Evolutionary conservation across 2,329 filamentous ascomycete species (phyloP), one percentile per base, ranked within the genome.

Genomic region (Leptographium procerum): DNA sequence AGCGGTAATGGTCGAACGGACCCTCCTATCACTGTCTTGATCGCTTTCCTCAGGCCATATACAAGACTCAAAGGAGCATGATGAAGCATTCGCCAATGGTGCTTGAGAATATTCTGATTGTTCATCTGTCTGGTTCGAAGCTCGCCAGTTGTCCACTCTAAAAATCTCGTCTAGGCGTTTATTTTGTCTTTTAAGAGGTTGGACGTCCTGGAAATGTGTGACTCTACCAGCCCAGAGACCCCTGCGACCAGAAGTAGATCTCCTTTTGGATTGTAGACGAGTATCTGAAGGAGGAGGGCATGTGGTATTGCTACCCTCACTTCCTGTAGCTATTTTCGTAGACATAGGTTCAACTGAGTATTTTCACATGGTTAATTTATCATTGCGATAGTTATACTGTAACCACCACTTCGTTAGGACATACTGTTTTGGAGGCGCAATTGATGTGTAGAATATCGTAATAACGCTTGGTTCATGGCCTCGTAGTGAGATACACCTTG

Each of bases 61-160:
- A 1, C 4, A 14, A 4, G 22, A 26, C 19, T 48, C 11, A 4
- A 26, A 11, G 24, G 11, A 10, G 24, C 47, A 50, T 19, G 47
- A 19, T 29, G 47, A 19, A 14, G 3, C 26, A 29, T 19, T 3
- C 11, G 2, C 26, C 19, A 10, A 26, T 4, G 24, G 19, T 26
- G 19, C 11, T 7, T 48, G 47, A 19, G 26, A 26, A 19, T 2
- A 1, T 8, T 29, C 24, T 19, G 8, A 7, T 13, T 26, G 26
- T 50, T 19, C 11, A 8, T 26, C 33, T 2, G 33, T n/a, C 22
- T 8, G 13, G 26, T n/a, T 24, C 26, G 45, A n/a, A 26, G 57
- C 14, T 19, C 57, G 43, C 57, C 57, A 58, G 52, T 58, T 58
- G 13, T 52, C 45, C 19, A 45, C 28, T 2, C 33, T 55, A 24